These are phyloP conservation scores for Botrytis cinerea DNA, from an alignment of 2,329 filamentous ascomycete genomes.

Conservation along the genomic window DNA sequence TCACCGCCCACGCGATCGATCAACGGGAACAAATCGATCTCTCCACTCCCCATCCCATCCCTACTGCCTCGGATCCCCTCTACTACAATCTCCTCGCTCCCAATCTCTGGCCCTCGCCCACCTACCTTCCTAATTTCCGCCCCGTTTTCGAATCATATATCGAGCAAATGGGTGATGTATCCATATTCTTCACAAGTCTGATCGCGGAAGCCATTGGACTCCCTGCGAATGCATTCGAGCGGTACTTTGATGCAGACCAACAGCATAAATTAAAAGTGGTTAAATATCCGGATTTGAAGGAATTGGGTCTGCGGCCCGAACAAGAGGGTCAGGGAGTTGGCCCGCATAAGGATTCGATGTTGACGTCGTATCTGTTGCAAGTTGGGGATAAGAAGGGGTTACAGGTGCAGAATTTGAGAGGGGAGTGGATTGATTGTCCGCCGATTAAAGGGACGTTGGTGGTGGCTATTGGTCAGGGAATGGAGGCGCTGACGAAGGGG, in stretches of 20 bases:
- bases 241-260: conserved; percentile 69
- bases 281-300: conserved; percentile 75
- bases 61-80: conserved; percentile 60
- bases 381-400: conserved; percentile 73
- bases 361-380: conserved; percentile 79
- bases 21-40: conserved; percentile 87
- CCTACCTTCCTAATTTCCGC: conserved; percentile 67
- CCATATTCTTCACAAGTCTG: conserved; percentile 72
- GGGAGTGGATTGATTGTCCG: conserved; percentile 80
- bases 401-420: conserved; percentile 78
- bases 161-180: conserved; percentile 69
- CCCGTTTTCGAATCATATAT: conserved; percentile 74
- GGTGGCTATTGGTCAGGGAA: conserved; percentile 82
- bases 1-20: conserved; percentile 74
- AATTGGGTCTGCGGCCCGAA: conserved; percentile 50
- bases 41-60: conserved; percentile 73
- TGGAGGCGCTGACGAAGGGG: conserved; percentile 81
- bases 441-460: conserved; percentile 77
- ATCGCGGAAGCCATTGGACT: conserved; percentile 83
- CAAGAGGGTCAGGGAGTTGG: conserved; percentile 63
- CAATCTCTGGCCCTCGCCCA: conserved; percentile 74
- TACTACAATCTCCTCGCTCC: conserved; percentile 78
- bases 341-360: conserved; percentile 84
- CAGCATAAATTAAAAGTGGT: conserved; percentile 92
- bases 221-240: conserved; percentile 67